Evolutionary conservation across 192 early-diverging fungal species (phyloP).

Genomic region (Ramicandelaber brevisporus): DNA sequence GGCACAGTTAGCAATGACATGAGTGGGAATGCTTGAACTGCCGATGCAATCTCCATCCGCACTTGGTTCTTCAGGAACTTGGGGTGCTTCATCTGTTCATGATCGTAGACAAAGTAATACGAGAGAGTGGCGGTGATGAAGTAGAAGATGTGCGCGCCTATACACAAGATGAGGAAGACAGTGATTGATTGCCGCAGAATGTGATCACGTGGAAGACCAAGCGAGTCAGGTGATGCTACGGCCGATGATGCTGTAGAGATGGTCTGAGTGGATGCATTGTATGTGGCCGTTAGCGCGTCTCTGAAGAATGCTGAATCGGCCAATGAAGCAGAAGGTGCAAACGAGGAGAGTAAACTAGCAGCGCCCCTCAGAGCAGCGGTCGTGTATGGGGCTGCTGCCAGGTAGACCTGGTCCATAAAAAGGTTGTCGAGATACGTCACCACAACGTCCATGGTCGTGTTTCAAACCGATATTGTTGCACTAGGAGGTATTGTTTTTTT

Average conservation of each 20-base stretch:
- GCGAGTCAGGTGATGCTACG: slow-evolving; percentile 8
- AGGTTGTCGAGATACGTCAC: slow-evolving; percentile 33
- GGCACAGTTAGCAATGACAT: slow-evolving; percentile 68
- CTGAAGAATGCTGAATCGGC: too few relatives aligned
- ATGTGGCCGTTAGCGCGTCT: too few relatives aligned
- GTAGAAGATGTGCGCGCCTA: slow-evolving; percentile 62
- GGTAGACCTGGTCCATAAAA: slow-evolving; percentile 33
- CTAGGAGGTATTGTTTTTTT: too few relatives aligned
- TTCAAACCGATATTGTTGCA: too few relatives aligned
- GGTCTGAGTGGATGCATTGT: too few relatives aligned
- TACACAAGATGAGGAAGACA: slow-evolving; percentile 37
- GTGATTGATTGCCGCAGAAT: slow-evolving; percentile 44
- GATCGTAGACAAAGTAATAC: slow-evolving; percentile 73
- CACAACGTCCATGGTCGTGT: slow-evolving; percentile 40
- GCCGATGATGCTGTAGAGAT: slow-evolving; percentile 8
- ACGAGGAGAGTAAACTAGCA: slow-evolving; percentile 8
- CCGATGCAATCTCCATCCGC: slow-evolving; percentile 57
- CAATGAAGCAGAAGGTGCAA: slow-evolving; percentile 8
- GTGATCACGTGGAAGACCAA: slow-evolving; percentile 29
- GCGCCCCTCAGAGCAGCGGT: slow-evolving; percentile 11
- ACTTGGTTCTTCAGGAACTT: slow-evolving; percentile 82
- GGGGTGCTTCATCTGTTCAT: slow-evolving; percentile 72
- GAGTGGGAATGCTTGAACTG: slow-evolving; percentile 49
- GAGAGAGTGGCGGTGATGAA: slow-evolving; percentile 44
- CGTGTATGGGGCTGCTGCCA: slow-evolving; percentile 16